phyloP scores from a whole-genome alignment of 352 stramenopile genomes.

The Globisporangium parvum region DNA sequence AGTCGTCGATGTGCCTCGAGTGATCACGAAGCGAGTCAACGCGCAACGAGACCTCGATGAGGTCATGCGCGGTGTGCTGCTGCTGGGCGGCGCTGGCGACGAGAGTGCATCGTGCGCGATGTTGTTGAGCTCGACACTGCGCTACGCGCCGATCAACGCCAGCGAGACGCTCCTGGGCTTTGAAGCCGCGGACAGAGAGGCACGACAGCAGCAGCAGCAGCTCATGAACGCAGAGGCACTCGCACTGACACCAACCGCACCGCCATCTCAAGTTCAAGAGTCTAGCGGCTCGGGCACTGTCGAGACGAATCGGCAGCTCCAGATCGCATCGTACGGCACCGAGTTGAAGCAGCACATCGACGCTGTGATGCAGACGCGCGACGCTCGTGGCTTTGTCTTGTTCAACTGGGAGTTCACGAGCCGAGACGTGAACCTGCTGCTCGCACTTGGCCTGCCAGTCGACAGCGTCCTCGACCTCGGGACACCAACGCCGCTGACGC shows the following conservation, averaged over 20 bases:
- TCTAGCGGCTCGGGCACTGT: neutral
- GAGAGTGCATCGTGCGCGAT: slow-evolving; percentile 34
- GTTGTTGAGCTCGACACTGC: slow-evolving; percentile 31
- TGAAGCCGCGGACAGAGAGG: slow-evolving; percentile 1
- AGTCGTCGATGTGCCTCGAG: neutral
- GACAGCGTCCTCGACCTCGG: slow-evolving; percentile 60
- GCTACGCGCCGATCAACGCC: slow-evolving; percentile 41
- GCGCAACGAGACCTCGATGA: slow-evolving; percentile 35
- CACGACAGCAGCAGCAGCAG: slow-evolving; percentile 14
- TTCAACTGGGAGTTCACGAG: slow-evolving; percentile 51
- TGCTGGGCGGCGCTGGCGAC: slow-evolving; percentile 32
- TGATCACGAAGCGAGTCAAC: slow-evolving; percentile 14
- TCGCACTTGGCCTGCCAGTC: slow-evolving; percentile 33
- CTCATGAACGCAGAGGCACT: neutral
- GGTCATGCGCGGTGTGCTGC: slow-evolving; percentile 37
- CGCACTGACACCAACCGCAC: neutral
- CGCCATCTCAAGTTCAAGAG: too few relatives aligned
- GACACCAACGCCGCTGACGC: slow-evolving; percentile 6
- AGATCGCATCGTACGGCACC: slow-evolving; percentile 18
- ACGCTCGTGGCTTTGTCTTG: slow-evolving; percentile 39
- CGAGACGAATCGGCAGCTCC: neutral
- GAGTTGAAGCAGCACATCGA: slow-evolving; percentile 14
- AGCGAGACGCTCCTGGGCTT: slow-evolving; percentile 18
- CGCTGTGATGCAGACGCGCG: slow-evolving; percentile 9
- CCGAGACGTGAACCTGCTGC: slow-evolving; percentile 38